Percentiles rank a stretch among this genome's conserved stretches.
These are phyloP conservation scores for Babesia sp. DNA, from an alignment of 169 alveolate genomes.

Conservation along the genomic window DNA sequence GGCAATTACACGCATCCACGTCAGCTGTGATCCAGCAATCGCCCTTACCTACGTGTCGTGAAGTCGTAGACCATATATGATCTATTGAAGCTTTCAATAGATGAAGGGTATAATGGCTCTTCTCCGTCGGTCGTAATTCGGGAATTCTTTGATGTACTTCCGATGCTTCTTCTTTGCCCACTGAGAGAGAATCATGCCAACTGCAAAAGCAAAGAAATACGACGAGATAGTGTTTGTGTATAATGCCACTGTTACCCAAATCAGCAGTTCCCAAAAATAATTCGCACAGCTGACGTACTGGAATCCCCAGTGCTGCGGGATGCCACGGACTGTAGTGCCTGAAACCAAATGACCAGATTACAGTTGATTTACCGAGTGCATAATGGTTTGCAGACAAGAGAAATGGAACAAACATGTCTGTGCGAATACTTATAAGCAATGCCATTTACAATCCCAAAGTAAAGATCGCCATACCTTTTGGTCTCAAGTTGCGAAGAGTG, in stretches of 20 bases:
- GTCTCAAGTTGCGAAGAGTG: constrained; percentile 90
- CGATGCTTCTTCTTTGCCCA: constrained; percentile 93
- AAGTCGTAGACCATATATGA: no score
- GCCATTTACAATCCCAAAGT: not conserved
- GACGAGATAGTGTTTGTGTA: constrained; percentile 50
- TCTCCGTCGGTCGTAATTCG: constrained; percentile 84
- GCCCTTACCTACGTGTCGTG: no score
- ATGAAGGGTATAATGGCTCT: constrained; percentile 90
- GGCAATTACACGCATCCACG: no score
- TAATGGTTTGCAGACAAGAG: no score
- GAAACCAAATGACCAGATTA: not conserved
- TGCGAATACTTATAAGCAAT: no score
- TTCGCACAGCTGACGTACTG: constrained; percentile 95
- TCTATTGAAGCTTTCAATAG: constrained; percentile 72
- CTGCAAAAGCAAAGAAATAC: constrained; percentile 72
- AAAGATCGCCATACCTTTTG: constrained; percentile 68
- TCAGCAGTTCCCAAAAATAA: constrained; percentile 94
- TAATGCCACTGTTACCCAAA: constrained; percentile 91
- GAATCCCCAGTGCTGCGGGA: constrained; percentile 95
- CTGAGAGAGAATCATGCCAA: constrained; percentile 83
- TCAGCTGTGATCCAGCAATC: no score
- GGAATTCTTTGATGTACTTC: constrained; percentile 87
- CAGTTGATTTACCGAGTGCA: not conserved
- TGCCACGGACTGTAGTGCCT: constrained; percentile 92
- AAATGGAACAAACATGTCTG: no score